Percentiles rank a stretch among this genome's conserved stretches.
Conservation (phyloP, 768 basidiomycete genomes). For the Rhodotorula paludigena region DNA sequence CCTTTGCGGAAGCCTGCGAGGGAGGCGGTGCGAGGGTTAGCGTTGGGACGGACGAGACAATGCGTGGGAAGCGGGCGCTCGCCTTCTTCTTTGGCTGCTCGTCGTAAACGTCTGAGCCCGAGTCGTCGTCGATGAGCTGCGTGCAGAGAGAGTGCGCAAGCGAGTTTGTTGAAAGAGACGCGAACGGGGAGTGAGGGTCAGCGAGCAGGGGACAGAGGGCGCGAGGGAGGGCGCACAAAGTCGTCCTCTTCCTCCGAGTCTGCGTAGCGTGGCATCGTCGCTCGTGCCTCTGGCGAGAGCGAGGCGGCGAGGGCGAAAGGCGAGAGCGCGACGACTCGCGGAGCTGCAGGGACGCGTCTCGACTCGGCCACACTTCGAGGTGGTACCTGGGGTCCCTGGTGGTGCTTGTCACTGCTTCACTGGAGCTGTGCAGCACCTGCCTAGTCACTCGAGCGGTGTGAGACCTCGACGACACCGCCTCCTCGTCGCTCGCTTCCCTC, state of each 20-base stretch:
- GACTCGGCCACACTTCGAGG: too few relatives aligned
- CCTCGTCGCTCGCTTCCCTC: background rate
- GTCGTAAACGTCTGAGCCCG: constrained; percentile 21
- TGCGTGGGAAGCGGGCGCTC: background rate
- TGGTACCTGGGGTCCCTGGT: too few relatives aligned
- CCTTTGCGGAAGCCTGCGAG: background rate
- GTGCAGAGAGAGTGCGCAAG: background rate
- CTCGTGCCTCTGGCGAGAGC: background rate
- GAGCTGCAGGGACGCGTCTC: too few relatives aligned
- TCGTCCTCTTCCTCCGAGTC: constrained; percentile 23
- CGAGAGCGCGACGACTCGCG: background rate
- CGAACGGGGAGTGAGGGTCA: background rate
- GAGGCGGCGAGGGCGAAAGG: background rate
- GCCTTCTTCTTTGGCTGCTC: constrained; percentile 24
- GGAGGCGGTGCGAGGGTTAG: too few relatives aligned
- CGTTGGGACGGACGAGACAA: background rate
- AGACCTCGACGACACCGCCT: too few relatives aligned
- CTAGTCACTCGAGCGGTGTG: too few relatives aligned
- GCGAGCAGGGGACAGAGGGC: background rate
- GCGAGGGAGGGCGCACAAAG: constrained; percentile 13
- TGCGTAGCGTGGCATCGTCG: constrained; percentile 12
- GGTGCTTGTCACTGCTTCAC: too few relatives aligned
- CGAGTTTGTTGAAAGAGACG: constrained; percentile 9
- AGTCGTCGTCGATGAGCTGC: constrained; percentile 1
- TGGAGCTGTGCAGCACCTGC: too few relatives aligned